phyloP scores from a whole-genome alignment of 768 basidiomycete genomes.

The Agaricus sinodeliciosus region DNA sequence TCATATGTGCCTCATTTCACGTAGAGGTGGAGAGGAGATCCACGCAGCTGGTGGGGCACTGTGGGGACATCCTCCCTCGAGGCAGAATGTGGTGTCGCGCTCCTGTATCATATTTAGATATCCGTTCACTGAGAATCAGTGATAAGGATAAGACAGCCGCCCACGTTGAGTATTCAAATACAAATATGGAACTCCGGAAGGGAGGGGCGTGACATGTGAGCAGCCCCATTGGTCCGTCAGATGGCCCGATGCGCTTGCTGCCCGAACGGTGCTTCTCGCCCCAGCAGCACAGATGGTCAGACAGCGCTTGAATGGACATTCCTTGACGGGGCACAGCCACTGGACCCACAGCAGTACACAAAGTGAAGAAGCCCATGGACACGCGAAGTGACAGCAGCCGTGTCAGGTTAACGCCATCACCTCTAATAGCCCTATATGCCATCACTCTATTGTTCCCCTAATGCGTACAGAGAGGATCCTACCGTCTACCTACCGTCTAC shows the following conservation, averaged over 20 bases:
- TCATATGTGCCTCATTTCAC: no score
- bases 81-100: no score
- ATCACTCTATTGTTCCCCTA: constrained; percentile 16
- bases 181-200: no score
- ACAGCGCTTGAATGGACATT: not conserved
- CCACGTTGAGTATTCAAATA: not conserved
- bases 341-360: constrained; percentile 20
- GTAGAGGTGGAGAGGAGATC: no score
- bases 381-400: constrained; percentile 1
- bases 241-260: no score
- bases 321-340: constrained; percentile 15
- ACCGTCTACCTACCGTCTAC: no score
- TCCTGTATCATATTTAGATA: no score
- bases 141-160: not conserved
- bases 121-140: no score
- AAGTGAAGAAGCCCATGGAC: constrained; percentile 8
- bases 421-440: constrained; percentile 8
- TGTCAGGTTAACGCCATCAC: constrained; percentile 1
- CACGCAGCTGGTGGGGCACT: no score
- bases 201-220: no score
- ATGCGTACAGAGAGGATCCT: constrained; percentile 1
- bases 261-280: not conserved
- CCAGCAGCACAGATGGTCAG: not conserved
- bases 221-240: no score
- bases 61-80: no score